These are phyloP conservation scores for Chlorociboria aeruginascens DNA, from an alignment of 495 filamentous ascomycete genomes.

Conservation along the genomic window DNA sequence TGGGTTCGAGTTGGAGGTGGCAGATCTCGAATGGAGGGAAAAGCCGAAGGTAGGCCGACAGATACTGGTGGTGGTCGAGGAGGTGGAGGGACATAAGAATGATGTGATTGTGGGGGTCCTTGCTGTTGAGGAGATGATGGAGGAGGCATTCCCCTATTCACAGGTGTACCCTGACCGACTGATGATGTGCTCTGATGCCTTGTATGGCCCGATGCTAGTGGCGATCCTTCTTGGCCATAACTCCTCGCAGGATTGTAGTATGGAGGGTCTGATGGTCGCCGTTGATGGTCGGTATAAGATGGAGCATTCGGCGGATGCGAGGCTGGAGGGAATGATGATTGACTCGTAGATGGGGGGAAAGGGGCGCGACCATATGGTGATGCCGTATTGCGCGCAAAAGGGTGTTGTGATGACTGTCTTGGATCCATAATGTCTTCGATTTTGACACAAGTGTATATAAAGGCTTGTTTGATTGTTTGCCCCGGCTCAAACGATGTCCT, in stretches of 20 bases:
- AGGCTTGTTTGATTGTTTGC: neutral
- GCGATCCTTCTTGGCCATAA: conserved; percentile 32
- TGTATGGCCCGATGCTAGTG: conserved; percentile 32
- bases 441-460: neutral
- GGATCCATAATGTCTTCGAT: conserved; percentile 21
- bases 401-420: conserved; percentile 25
- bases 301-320: conserved; percentile 22
- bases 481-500: neutral
- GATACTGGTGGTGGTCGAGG: conserved; percentile 38
- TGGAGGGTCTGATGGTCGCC: conserved; percentile 33
- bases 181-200: conserved; percentile 43
- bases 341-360: conserved; percentile 23
- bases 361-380: conserved; percentile 26
- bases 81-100: conserved; percentile 24
- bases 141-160: conserved; percentile 40
- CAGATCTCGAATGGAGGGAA: conserved; percentile 40
- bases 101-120: conserved; percentile 3
- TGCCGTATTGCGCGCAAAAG: conserved; percentile 25
- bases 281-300: conserved; percentile 34
- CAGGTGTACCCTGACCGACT: conserved; percentile 28
- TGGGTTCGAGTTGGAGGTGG: conserved; percentile 36
- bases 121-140: conserved; percentile 38
- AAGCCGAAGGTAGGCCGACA: conserved; percentile 36
- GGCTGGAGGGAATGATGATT: conserved; percentile 17
- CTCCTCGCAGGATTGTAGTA: conserved; percentile 27